Base-by-base conservation (phyloP, 2,329 filamentous ascomycete species). In the Ascochyta clinopodiicola region DNA sequence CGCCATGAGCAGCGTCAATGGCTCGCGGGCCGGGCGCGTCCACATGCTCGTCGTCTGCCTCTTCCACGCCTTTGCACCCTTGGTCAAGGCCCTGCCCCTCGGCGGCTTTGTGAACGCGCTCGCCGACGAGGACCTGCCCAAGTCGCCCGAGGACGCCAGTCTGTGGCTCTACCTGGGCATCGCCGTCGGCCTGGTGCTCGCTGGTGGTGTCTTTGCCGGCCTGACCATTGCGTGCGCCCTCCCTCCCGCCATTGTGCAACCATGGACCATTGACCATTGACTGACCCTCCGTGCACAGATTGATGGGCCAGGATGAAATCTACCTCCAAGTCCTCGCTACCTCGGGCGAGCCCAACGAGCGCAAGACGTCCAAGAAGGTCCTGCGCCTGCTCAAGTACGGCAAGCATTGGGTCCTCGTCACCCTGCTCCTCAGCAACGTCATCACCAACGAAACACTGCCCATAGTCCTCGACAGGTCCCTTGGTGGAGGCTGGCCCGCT, bases 371-470 rank as follows among this genome's bases (percentile, higher is more conserved):
- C 0, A 85, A 84, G 52, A 88, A 86, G 61, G 95, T 99, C 10
- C 83, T 95, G 65, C 83, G 86, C 38, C 81, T 99, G 25, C 79
- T 99, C 51, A 87, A 91, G 62, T 89, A 86, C 67, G 95, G 95
- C 68, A 99, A 99, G 76, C 95, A 99, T 77, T 99, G 95, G 95
- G 94, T 99, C 19, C 81, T 99, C 53, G 95, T 99, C 49, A 98
- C 95, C 2, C 80, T 99, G 24, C 84, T 99, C 7, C 81, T 99
- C 51, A 92, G 92, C 75, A 99, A 99, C 75, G 95, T 99, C 71
- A 96, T 99, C 68, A 96, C 96, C 63, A 98, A 99, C 76, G 95
- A 98, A 78, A 96, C 94, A 2, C 66, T 74, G 46, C 95, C 95
- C 25, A 96, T 99, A 59, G 91, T 99, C 10, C 84, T 99, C 46